Conservation (phyloP, 1,139 yeast genomes). For the Hansenula sp. region DNA sequence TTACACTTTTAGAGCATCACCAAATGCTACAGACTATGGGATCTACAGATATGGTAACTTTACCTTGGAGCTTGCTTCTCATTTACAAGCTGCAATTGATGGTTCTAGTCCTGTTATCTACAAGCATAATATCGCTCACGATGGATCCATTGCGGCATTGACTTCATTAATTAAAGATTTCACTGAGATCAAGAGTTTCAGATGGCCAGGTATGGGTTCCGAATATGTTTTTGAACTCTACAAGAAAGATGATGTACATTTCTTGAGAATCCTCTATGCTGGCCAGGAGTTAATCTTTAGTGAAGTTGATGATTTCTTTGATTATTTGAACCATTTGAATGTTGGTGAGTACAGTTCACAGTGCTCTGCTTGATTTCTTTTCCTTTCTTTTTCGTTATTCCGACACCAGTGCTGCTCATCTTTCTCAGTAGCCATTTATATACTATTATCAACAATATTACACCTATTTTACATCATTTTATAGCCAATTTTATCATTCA, state of each 20-base stretch:
- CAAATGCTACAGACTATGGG: constrained; percentile 29
- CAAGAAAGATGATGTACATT: constrained; percentile 21
- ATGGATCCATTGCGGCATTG: constrained; percentile 33
- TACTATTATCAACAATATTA: no score
- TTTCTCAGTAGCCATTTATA: background rate
- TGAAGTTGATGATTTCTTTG: constrained; percentile 14
- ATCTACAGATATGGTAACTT: constrained; percentile 30
- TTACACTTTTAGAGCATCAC: constrained; percentile 28
- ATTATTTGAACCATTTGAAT: constrained; percentile 13
- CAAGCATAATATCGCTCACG: constrained; percentile 37
- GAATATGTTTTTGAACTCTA: constrained; percentile 34
- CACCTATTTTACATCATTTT: background rate
- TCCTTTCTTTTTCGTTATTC: no score
- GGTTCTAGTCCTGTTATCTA: constrained; percentile 25
- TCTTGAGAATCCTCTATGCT: constrained; percentile 31
- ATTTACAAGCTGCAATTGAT: constrained; percentile 21
- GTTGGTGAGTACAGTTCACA: constrained; percentile 2
- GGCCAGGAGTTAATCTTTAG: constrained; percentile 23
- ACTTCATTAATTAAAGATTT: constrained; percentile 30
- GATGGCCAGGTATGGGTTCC: constrained; percentile 44
- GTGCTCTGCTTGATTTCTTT: background rate
- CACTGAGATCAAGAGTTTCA: constrained; percentile 22
- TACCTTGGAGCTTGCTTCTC: constrained; percentile 29
- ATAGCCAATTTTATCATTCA: background rate
- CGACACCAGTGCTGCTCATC: no score